Base-by-base conservation (phyloP, 345 rosid genomes). In the Citrus trifoliata region DNA sequence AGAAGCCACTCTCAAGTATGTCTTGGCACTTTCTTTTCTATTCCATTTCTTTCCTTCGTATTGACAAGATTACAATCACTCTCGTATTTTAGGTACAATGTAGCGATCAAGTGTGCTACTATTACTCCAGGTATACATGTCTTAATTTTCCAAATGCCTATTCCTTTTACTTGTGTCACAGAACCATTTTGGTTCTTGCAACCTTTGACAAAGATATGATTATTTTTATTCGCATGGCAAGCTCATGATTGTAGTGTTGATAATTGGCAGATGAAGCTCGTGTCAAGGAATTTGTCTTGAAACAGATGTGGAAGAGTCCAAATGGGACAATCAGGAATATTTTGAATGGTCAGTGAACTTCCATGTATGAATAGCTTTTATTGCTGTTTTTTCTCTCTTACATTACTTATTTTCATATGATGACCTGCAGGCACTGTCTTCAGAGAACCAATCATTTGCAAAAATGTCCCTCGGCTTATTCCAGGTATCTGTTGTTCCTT, bases 231-330 rank as follows among this genome's bases (percentile, higher is more conserved):
- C 42, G 21, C 30, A 7, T 71, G 63, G 38, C 63, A 71, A 69
- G 35, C 46, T 56, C 30, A 27, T 74, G 77, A 42, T 28, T 72
- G 51, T 33, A 35, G 30, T 80, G 56, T 74, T 71, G 64, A 59
- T 78, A 21, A 72, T 58, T 73, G 37, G 77, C 92, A 93, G 99
- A 96, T 87, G 99, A 96, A 87, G 92, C 85, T 82, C 98, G 99
- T 72, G 84, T 94, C 38, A 83, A 88, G 84, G 99, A 96, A 85
- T 96, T 94, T 83, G 84, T 63, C 60, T 88, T 96, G 91, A 96
- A 94, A 88, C 85, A 87, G 69, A 96, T 96, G 99, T 96, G 99
- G 99, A 96, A 76, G 85, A 96, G 99, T 83, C 98, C 98, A 30
- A 94, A 96, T 79, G 97, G 99, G 58, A 95, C 99, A 62, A 94